phyloP scores from a whole-genome alignment of 2,329 filamentous ascomycete species.

The Ophiostoma tasmaniense region DNA sequence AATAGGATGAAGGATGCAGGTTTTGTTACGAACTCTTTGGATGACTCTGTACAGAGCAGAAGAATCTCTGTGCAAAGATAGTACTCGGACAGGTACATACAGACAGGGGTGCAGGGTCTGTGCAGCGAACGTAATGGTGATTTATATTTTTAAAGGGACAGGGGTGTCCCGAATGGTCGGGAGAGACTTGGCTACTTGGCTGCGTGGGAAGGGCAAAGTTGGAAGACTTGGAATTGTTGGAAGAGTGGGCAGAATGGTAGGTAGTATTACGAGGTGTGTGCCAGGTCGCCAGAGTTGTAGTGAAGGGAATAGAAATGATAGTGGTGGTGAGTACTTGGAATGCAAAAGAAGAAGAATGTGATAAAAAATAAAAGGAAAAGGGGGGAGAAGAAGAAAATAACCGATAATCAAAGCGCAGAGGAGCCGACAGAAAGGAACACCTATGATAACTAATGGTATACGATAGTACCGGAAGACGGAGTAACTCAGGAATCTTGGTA shows the following conservation, averaged over 20 bases:
- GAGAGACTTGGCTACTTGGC: conserved; percentile 1
- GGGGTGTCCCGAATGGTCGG: conserved; percentile 3
- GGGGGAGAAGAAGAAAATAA: neutral
- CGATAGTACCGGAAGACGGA: neutral
- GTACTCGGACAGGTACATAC: neutral
- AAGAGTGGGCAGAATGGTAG: neutral
- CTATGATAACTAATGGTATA: neutral
- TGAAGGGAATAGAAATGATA: neutral
- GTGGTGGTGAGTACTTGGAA: neutral
- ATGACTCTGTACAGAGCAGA: neutral
- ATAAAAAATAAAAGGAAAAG: neutral
- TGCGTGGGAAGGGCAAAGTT: neutral
- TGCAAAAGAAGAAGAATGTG: neutral
- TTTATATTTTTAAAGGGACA: neutral
- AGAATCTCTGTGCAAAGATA: neutral
- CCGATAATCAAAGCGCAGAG: neutral
- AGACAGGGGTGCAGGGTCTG: neutral
- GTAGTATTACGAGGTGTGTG: neutral
- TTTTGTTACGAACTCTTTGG: neutral
- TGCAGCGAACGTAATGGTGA: neutral
- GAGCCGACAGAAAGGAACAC: neutral
- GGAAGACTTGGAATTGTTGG: conserved; percentile 2
- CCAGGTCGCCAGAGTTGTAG: neutral
- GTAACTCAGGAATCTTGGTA: neutral
- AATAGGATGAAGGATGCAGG: neutral